Base-by-base conservation (phyloP, 225 moss, liverwort and hornwort species). In the Thuidium tamariscinum region DNA sequence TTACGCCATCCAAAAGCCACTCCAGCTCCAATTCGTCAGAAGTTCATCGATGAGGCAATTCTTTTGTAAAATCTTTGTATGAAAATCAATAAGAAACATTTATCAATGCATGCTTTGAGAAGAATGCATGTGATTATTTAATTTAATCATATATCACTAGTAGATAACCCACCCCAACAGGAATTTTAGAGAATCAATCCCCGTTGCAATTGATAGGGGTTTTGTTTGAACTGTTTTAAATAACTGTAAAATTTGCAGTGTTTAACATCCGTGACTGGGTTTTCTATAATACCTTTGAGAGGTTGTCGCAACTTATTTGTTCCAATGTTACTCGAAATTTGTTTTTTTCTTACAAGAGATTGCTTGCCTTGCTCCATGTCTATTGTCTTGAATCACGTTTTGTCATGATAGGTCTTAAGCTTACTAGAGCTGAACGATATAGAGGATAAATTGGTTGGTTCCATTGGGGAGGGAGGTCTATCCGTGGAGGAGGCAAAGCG, bases 401-500 rank as follows among this genome's bases (percentile, higher is more conserved):
- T 61, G 17, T 57, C 29, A 30, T 61, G 30, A 73, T 80, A 96
- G 95, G 95, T 94, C 72, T 89, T 94, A 91, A 87, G 69, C 20
- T 87, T 98, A 78, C 85, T 98, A 69, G 95, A 98, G 91, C 74
- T 96, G 70, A 84, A 91, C 63, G 94, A 95, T 18, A 89, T 95
- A 84, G 90, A 88, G 57, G 90, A 92, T 48, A 98, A 96, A 87
- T 78, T 98, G 61, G 96, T 98, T 68, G 96, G 96, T 56, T 79
- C 89, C 20, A 94, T 98, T 78, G 95, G 98, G 11, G 95, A 95
- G 74, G 93, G 91, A 89, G 98, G 96, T 82, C 91, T 98, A 66
- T 94, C 95, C 4, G 93, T 98, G 68, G 96, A 98, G 89, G 96
- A 98, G 91, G 98, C 96, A n/a, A 96, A 98, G 87, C 95, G 96